Conservation (phyloP, 495 filamentous ascomycete genomes). For the Neurospora sp. region DNA sequence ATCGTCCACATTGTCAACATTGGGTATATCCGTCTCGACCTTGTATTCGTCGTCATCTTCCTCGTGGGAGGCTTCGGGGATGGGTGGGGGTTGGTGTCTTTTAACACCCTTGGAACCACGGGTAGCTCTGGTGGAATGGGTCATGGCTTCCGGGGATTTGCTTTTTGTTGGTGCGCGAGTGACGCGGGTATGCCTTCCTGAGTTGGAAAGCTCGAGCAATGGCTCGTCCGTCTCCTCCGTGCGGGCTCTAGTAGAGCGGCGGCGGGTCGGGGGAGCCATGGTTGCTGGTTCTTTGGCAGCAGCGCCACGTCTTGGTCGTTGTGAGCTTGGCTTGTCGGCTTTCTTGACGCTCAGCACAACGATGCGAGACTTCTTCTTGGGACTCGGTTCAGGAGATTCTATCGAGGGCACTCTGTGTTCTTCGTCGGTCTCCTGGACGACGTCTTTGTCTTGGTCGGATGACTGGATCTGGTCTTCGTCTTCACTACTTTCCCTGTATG, state of each 20-base stretch:
- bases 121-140: slow-evolving; percentile 34
- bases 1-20: slow-evolving; percentile 12
- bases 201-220: slow-evolving; percentile 53
- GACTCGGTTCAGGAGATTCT: slow-evolving; percentile 1
- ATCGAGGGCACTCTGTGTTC: neutral
- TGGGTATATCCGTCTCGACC: slow-evolving; percentile 26
- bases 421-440: slow-evolving; percentile 1
- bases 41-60: slow-evolving; percentile 14
- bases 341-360: slow-evolving; percentile 17
- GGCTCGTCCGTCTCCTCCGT: slow-evolving; percentile 36
- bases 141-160: slow-evolving; percentile 52
- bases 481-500: slow-evolving; percentile 38
- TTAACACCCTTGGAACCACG: slow-evolving; percentile 56
- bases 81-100: slow-evolving; percentile 41
- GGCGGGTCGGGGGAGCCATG: slow-evolving; percentile 23
- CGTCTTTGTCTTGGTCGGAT: slow-evolving; percentile 23
- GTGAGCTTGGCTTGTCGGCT: neutral
- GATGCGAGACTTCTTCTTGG: slow-evolving; percentile 17
- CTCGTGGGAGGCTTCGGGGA: slow-evolving; percentile 48
- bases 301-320: slow-evolving; percentile 12
- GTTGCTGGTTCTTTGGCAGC: slow-evolving; percentile 10
- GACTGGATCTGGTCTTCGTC: slow-evolving; percentile 24
- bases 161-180: slow-evolving; percentile 38
- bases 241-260: slow-evolving; percentile 33
- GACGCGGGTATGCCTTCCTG: slow-evolving; percentile 60